Conservation (phyloP, 495 filamentous ascomycete species). For the Halenospora varia region DNA sequence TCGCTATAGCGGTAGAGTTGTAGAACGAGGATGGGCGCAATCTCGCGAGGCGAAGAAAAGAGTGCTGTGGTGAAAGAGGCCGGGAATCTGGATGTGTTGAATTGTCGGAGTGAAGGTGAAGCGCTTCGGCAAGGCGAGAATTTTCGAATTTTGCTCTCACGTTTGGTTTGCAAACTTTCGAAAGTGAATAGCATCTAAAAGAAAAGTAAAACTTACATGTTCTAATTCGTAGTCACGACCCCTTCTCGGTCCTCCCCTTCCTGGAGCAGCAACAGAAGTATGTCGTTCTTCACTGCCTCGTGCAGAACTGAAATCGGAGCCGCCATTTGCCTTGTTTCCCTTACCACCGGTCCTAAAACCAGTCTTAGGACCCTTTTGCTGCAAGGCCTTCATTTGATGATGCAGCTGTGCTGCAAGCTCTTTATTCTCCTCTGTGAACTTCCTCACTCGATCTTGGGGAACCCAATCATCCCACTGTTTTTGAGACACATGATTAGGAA, state of each 20-base stretch:
- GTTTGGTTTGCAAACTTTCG: too few relatives aligned
- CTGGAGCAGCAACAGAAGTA: constrained; percentile 57
- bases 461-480: constrained; percentile 96
- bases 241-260: constrained; percentile 66
- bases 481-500: constrained; percentile 14
- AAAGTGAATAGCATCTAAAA: too few relatives aligned
- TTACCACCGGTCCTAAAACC: too few relatives aligned
- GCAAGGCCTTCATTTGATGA: constrained; percentile 50
- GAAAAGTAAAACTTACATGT: constrained; percentile 54
- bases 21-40: too few relatives aligned
- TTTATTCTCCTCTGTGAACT: constrained; percentile 91
- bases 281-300: constrained; percentile 85
- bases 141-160: too few relatives aligned
- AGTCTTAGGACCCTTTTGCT: constrained; percentile 33
- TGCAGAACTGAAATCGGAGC: constrained; percentile 73
- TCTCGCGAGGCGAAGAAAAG: too few relatives aligned
- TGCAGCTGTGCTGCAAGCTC: constrained; percentile 70
- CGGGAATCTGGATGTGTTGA: too few relatives aligned
- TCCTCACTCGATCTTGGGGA: constrained; percentile 86
- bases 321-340: constrained; percentile 47
- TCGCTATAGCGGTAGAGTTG: too few relatives aligned
- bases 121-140: too few relatives aligned
- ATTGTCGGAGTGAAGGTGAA: too few relatives aligned
- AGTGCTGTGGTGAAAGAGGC: too few relatives aligned
- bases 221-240: constrained; percentile 76